phyloP scores from a whole-genome alignment of 176 grass and related monocot species.

The Microstegium vimineum region DNA sequence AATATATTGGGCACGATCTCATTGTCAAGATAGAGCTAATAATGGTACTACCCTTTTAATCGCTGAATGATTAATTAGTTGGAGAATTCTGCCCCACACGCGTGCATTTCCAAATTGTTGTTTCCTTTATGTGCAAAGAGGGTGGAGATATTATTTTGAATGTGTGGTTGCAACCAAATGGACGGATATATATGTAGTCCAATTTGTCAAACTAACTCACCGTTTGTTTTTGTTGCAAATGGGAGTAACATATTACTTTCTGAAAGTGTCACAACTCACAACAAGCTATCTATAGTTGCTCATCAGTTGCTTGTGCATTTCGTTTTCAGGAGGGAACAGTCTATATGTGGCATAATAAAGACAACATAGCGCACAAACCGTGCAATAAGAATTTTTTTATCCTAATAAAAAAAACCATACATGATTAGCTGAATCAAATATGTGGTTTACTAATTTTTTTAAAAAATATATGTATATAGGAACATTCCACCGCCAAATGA shows the following conservation, averaged over 20 bases:
- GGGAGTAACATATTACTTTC: neutral
- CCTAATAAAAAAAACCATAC: too few relatives aligned
- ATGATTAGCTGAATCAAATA: neutral
- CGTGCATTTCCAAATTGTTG: neutral
- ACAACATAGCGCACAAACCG: neutral
- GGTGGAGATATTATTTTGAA: neutral
- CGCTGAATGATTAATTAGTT: neutral
- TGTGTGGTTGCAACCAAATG: neutral
- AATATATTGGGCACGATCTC: neutral
- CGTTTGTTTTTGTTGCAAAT: neutral
- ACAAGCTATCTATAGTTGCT: neutral
- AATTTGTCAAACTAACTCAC: neutral
- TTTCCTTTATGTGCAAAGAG: neutral
- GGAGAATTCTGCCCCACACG: neutral
- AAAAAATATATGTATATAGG: too few relatives aligned
- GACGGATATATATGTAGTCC: neutral
- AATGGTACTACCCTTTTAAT: neutral
- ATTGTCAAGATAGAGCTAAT: neutral
- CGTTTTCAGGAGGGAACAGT: neutral
- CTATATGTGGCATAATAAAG: neutral
- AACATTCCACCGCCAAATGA: neutral
- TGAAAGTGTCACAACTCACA: neutral
- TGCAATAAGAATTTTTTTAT: neutral
- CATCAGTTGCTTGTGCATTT: constrained; percentile 4
- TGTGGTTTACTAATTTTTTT: too few relatives aligned